Evolutionary conservation across 2,329 filamentous ascomycete species (phyloP).

Genomic region (Mycosphaerella sp.): DNA sequence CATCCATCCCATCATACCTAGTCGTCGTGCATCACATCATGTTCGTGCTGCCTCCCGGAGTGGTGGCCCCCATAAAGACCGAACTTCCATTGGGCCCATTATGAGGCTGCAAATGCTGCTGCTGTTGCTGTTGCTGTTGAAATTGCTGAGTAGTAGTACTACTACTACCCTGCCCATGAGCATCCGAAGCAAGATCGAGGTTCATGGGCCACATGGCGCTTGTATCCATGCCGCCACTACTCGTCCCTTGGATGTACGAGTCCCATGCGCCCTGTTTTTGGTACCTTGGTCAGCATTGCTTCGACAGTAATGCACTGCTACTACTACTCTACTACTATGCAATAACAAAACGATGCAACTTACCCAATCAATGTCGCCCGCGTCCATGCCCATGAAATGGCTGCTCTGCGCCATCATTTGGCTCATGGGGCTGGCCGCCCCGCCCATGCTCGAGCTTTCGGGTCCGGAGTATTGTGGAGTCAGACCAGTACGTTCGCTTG

Average conservation of each 20-base stretch:
- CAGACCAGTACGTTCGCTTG: slow-evolving; percentile 29
- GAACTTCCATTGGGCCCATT: slow-evolving; percentile 3
- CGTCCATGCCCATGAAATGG: slow-evolving; percentile 50
- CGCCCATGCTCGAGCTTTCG: slow-evolving; percentile 27
- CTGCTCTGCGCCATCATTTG: slow-evolving; percentile 31
- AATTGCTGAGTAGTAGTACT: neutral
- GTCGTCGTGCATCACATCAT: slow-evolving; percentile 5
- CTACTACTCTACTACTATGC: neutral
- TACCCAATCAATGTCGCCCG: slow-evolving; percentile 49
- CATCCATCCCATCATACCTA: neutral
- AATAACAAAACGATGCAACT: slow-evolving; percentile 25
- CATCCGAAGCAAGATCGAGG: slow-evolving; percentile 26
- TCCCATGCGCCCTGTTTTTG: slow-evolving; percentile 58
- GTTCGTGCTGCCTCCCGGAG: slow-evolving; percentile 7
- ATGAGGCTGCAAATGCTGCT: neutral
- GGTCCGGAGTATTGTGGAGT: slow-evolving; percentile 34
- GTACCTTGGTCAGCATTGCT: slow-evolving; percentile 7
- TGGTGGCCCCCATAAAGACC: slow-evolving; percentile 4
- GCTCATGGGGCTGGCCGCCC: slow-evolving; percentile 31
- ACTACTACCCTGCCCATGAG: slow-evolving; percentile 24
- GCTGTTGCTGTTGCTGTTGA: slow-evolving; percentile 21
- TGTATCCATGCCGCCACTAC: slow-evolving; percentile 33
- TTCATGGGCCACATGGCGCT: slow-evolving; percentile 43
- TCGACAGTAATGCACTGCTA: neutral
- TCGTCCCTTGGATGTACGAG: slow-evolving; percentile 58